These are phyloP conservation scores for Ophiostoma novo-ulmi DNA, from an alignment of 2,329 filamentous ascomycete genomes.

Conservation along the genomic window DNA sequence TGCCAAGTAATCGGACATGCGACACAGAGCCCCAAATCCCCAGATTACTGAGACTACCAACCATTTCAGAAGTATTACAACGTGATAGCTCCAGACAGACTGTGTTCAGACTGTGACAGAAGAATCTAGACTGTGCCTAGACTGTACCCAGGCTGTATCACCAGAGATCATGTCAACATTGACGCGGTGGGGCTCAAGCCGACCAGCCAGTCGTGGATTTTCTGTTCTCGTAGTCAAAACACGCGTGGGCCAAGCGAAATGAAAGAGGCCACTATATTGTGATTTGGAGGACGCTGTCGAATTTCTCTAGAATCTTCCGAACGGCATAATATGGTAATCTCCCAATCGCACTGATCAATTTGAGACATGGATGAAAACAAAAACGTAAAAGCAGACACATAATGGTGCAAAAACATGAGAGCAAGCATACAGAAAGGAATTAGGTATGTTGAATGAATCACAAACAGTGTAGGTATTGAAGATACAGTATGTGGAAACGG, in stretches of 20 bases:
- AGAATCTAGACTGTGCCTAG: neutral
- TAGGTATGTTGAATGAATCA: too few species aligned
- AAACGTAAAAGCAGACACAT: too few species aligned
- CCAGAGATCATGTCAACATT: neutral
- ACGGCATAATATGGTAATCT: neutral
- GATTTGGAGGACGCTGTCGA: neutral
- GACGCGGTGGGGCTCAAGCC: neutral
- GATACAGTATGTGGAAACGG: too few species aligned
- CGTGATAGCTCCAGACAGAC: neutral
- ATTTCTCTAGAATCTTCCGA: neutral
- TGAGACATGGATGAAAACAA: too few species aligned
- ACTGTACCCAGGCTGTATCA: neutral
- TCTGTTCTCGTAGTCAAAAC: neutral
- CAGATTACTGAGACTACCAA: slow-evolving; percentile 7
- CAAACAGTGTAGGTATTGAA: too few species aligned
- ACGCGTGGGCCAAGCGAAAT: neutral
- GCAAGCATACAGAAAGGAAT: too few species aligned
- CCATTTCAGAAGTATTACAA: neutral
- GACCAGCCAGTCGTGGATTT: neutral
- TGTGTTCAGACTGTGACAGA: neutral
- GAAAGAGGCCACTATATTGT: neutral
- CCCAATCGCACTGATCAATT: neutral
- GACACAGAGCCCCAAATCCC: slow-evolving; percentile 1
- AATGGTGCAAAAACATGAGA: too few species aligned
- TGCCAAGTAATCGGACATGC: neutral